Conservation (phyloP, 345 rosid genomes). For the Euphorbia tirucalli region DNA sequence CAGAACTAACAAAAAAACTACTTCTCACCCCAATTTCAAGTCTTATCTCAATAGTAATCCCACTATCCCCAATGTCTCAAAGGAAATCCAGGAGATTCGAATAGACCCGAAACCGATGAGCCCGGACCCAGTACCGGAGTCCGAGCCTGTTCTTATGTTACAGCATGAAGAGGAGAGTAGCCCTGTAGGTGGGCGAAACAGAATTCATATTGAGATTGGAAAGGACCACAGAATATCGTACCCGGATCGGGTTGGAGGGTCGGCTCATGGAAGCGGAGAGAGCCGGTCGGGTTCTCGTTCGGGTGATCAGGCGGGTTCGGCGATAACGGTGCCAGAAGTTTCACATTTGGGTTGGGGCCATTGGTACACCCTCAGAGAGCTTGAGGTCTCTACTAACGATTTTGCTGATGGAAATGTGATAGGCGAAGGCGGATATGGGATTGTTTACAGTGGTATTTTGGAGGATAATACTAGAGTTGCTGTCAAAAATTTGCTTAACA, state of each 20-base stretch:
- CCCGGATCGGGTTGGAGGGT: slow-evolving; percentile 61
- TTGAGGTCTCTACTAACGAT: slow-evolving; percentile 68
- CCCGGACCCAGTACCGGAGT: slow-evolving; percentile 50
- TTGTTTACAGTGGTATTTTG: slow-evolving; percentile 78
- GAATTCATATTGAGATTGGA: slow-evolving; percentile 81
- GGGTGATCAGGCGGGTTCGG: slow-evolving; percentile 46
- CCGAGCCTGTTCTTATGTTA: slow-evolving; percentile 30
- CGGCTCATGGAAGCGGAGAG: slow-evolving; percentile 53
- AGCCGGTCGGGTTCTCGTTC: slow-evolving; percentile 33
- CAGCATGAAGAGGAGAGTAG: slow-evolving; percentile 39
- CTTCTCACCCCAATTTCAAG: slow-evolving; percentile 20
- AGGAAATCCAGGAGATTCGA: slow-evolving; percentile 75
- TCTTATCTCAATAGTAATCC: slow-evolving; percentile 19
- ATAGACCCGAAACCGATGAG: slow-evolving; percentile 35
- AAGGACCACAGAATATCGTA: slow-evolving; percentile 80
- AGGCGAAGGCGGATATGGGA: slow-evolving; percentile 98
- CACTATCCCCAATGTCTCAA: slow-evolving; percentile 66
- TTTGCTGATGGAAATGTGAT: slow-evolving; percentile 79
- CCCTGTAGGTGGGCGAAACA: slow-evolving; percentile 36
- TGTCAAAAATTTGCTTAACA: slow-evolving; percentile 84
- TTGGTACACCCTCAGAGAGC: slow-evolving; percentile 94
- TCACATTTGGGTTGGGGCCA: slow-evolving; percentile 99
- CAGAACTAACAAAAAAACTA: slow-evolving; percentile 27
- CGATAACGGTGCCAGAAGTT: slow-evolving; percentile 67
- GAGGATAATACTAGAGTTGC: slow-evolving; percentile 68